Evolutionary conservation across 2,329 filamentous ascomycete genomes (phyloP), one percentile per base, ranked within the genome.

Genomic region (Ophiostoma ips): DNA sequence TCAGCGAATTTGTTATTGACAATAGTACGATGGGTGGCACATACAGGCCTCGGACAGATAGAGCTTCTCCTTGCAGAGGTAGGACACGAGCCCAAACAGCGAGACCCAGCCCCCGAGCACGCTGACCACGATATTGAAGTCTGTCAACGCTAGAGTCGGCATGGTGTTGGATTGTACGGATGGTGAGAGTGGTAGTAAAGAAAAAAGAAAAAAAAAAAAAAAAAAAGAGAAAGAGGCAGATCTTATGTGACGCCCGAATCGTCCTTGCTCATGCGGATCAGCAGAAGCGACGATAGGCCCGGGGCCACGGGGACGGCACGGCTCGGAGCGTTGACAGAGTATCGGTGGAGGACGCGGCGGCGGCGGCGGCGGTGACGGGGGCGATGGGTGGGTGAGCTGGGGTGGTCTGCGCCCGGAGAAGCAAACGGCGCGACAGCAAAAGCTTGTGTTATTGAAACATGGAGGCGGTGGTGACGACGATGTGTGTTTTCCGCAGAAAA

Each of bases 51-150:
- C 89, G 1, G 87, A 94, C 1, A 95, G 74, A 63, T 95, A 95
- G 62, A 86, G 90, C 52, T 80, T 83, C 67, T 95, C 89, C 62
- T 95, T 95, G 61, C 86, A 74, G 16, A 95, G 74, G 61, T 88
- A 94, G 1, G 87, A 95, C 0, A 95, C 87, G 40, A 95, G 69
- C 3, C 87, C 88, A 60, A 94, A 95, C n/a, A 94, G 58, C 0
- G 86, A 87, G 54, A 95, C 81, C 68, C 94, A 95, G 2, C 86
- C 89, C 13, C 89, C 89, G 12, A 94, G 66, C 8, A 86, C 76
- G 49, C 84, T 82, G 61, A 86, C 80, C 50, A 88, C 77, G 56
- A 92, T 84, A 66, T 94, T 94, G 72, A 94, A 94, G 63, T 88
- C 84, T 55, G 75, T 80, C 33, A 64, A 43, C 6, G 61, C 63